A percentile compares a stretch with the other conserved stretches of the same genome.
These are phyloP conservation scores for Jamesozyma gamospora DNA, from an alignment of 805 yeast genomes.

Conservation along the genomic window DNA sequence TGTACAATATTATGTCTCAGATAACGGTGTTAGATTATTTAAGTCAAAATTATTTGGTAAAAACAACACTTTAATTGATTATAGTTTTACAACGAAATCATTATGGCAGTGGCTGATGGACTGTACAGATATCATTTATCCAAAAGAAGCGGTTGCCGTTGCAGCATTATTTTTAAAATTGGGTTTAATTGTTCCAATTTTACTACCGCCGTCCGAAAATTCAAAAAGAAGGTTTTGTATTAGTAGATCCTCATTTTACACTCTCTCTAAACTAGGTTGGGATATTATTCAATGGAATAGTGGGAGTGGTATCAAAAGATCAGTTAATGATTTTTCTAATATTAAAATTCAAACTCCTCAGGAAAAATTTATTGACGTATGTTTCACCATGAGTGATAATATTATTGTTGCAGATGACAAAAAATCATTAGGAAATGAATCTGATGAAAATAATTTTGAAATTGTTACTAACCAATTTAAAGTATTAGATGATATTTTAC, in stretches of 20 bases:
- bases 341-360: slow-evolving; percentile 4
- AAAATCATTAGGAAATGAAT: neutral
- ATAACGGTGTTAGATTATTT: slow-evolving; percentile 54
- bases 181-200: slow-evolving; percentile 39
- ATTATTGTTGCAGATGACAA: slow-evolving; percentile 11
- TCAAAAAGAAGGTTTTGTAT: slow-evolving; percentile 23
- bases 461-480: neutral
- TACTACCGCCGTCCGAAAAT: slow-evolving; percentile 29
- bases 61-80: slow-evolving; percentile 26
- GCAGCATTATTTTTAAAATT: slow-evolving; percentile 40
- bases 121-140: slow-evolving; percentile 61
- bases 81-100: slow-evolving; percentile 64
- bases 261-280: slow-evolving; percentile 36
- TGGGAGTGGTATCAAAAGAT: slow-evolving; percentile 4
- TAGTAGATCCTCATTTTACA: slow-evolving; percentile 35
- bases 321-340: neutral
- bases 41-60: slow-evolving; percentile 32
- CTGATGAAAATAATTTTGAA: neutral
- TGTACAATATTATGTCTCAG: slow-evolving; percentile 65
- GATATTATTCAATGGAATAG: slow-evolving; percentile 27
- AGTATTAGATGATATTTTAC: slow-evolving; percentile 35
- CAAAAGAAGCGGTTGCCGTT: slow-evolving; percentile 43
- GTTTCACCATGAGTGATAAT: slow-evolving; percentile 3
- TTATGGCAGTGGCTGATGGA: slow-evolving; percentile 83
- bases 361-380: neutral